Evolutionary conservation across 345 rosid species (phyloP).

Genomic region (Linum trigynum): DNA sequence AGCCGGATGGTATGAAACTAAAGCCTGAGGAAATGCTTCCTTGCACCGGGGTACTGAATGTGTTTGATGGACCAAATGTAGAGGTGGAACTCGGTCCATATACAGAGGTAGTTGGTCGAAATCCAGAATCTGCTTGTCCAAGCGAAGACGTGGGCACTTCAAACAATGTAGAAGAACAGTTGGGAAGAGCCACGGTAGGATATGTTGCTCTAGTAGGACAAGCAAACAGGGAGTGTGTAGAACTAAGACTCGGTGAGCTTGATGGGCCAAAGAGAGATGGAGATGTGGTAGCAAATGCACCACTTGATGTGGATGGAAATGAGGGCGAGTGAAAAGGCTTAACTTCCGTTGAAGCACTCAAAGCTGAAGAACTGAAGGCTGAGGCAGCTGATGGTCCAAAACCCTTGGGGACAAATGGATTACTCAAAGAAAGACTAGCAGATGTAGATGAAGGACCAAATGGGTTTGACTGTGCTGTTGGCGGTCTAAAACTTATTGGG

Average conservation of each 20-base stretch:
- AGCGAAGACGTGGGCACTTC: slow-evolving; percentile 30
- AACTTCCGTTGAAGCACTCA: slow-evolving; percentile 26
- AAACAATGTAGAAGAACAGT: slow-evolving; percentile 48
- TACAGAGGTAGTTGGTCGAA: slow-evolving; percentile 42
- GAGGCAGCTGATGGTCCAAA: slow-evolving; percentile 25
- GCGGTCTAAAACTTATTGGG: slow-evolving; percentile 39
- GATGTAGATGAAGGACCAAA: slow-evolving; percentile 45
- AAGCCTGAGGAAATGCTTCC: slow-evolving; percentile 11
- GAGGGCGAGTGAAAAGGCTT: slow-evolving; percentile 42
- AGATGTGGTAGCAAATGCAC: slow-evolving; percentile 44
- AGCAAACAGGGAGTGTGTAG: slow-evolving; percentile 49
- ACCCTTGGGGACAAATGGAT: slow-evolving; percentile 45
- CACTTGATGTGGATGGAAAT: slow-evolving; percentile 36
- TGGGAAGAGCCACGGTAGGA: slow-evolving; percentile 28
- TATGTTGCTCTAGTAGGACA: slow-evolving; percentile 31
- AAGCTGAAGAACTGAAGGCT: background rate
- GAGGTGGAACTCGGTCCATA: slow-evolving; percentile 28
- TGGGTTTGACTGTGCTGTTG: slow-evolving; percentile 41
- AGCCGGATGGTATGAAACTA: slow-evolving; percentile 35
- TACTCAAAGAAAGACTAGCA: slow-evolving; percentile 44
- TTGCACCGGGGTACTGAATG: slow-evolving; percentile 36
- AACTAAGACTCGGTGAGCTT: slow-evolving; percentile 42
- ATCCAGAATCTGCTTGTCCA: slow-evolving; percentile 54
- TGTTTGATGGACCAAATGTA: slow-evolving; percentile 44
- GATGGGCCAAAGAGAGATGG: slow-evolving; percentile 39